Conservation (phyloP, 2,329 filamentous ascomycete species). For the Claviceps sp. region DNA sequence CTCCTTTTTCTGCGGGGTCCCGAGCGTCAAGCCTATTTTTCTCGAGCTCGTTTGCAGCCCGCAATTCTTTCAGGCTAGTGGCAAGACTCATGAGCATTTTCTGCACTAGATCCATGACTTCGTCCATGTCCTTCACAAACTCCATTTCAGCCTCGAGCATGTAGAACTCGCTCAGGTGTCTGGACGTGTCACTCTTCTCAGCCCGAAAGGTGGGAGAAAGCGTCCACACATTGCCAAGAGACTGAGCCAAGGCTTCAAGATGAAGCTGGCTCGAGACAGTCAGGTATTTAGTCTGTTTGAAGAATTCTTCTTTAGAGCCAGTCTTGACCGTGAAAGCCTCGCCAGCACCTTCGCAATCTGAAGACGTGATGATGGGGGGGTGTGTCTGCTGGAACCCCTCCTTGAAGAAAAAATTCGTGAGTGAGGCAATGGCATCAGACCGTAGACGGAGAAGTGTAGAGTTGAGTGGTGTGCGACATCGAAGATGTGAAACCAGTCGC, state of each 20-base stretch:
- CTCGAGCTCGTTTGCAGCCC: constrained; percentile 31
- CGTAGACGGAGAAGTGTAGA: constrained; percentile 68
- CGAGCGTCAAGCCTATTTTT: constrained; percentile 21
- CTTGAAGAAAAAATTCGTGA: constrained; percentile 62
- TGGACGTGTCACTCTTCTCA: constrained; percentile 81
- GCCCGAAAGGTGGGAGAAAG: constrained; percentile 88
- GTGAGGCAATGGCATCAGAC: constrained; percentile 60
- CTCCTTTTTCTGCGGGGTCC: constrained; percentile 26
- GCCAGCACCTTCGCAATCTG: constrained; percentile 91
- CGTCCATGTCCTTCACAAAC: constrained; percentile 56
- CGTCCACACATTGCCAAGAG: constrained; percentile 84
- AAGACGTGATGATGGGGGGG: constrained; percentile 88
- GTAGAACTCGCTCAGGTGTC: constrained; percentile 95
- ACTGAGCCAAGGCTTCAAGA: constrained; percentile 79
- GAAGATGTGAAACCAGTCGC: constrained; percentile 75
- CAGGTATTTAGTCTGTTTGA: constrained; percentile 77
- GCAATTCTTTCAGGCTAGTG: constrained; percentile 25
- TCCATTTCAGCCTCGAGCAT: constrained; percentile 91
- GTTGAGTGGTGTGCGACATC: constrained; percentile 69
- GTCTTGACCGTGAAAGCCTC: constrained; percentile 71
- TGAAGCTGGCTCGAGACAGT: constrained; percentile 94
- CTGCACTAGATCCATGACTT: constrained; percentile 71
- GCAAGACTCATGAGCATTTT: constrained; percentile 51
- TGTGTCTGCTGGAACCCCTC: constrained; percentile 71
- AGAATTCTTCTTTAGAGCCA: constrained; percentile 44